A percentile compares a stretch with the other conserved stretches of the same genome.
phyloP scores from a whole-genome alignment of 768 basidiomycete genomes.

The Daedaleopsis nitida region DNA sequence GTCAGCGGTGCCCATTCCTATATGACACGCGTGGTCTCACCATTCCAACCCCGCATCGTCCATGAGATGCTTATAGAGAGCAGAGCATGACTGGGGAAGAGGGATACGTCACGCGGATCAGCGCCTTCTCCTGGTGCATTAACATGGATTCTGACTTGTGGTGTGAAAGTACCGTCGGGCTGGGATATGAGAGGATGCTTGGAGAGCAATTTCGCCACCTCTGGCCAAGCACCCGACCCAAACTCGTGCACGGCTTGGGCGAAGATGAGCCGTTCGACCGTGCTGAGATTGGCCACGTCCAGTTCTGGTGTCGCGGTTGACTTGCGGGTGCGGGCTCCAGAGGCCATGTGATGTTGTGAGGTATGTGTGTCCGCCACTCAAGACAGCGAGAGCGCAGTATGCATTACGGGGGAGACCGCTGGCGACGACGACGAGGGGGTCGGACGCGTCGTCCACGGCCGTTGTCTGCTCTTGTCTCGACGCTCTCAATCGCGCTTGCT shows the following conservation, averaged over 20 bases:
- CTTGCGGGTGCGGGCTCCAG: slow-evolving; percentile 14
- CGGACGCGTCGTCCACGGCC: not conserved
- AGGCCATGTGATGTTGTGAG: slow-evolving; percentile 11
- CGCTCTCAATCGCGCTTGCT: not conserved
- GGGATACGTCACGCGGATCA: slow-evolving; percentile 10
- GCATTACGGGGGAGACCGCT: not conserved
- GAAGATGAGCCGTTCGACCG: slow-evolving; percentile 75
- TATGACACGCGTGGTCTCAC: slow-evolving; percentile 42
- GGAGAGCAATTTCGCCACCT: slow-evolving; percentile 64
- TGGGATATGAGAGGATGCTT: slow-evolving; percentile 71
- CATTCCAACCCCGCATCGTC: slow-evolving; percentile 63
- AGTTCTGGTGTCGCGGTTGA: slow-evolving; percentile 12
- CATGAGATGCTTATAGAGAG: slow-evolving; percentile 69
- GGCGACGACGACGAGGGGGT: not conserved
- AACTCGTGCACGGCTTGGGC: slow-evolving; percentile 87
- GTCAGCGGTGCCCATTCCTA: slow-evolving; percentile 12
- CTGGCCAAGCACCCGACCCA: slow-evolving; percentile 69
- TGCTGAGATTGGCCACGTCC: slow-evolving; percentile 29
- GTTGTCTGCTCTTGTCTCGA: not conserved
- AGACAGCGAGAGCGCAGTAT: not conserved
- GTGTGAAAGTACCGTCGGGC: slow-evolving; percentile 65
- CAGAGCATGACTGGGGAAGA: slow-evolving; percentile 61
- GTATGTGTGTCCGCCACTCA: not conserved
- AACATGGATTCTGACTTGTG: slow-evolving; percentile 50
- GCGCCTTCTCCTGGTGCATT: not conserved